Conservation (phyloP, 768 basidiomycete genomes). For the Calvatia gigantea region DNA sequence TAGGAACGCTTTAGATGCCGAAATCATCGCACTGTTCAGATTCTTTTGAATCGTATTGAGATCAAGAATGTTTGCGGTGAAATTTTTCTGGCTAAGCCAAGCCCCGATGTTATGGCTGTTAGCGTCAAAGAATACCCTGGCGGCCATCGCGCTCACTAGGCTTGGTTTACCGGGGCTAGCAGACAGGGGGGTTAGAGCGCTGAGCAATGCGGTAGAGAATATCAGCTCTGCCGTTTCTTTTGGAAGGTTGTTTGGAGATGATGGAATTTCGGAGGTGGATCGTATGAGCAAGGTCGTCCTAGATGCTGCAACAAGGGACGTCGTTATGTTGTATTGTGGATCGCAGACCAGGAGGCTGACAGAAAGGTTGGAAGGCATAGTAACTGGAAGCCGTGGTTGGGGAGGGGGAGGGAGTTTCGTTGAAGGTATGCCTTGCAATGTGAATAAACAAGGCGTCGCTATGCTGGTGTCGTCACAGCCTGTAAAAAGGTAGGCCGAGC, state of each 20-base stretch:
- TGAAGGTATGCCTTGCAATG: neutral
- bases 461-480: neutral
- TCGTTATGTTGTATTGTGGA: neutral
- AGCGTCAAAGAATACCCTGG: neutral
- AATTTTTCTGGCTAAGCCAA: neutral
- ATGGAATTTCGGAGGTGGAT: neutral
- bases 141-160: neutral
- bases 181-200: conserved; percentile 1
- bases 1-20: conserved; percentile 3
- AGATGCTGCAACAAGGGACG: neutral
- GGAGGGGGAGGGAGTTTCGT: neutral
- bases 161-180: neutral
- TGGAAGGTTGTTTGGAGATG: neutral
- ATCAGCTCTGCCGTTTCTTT: neutral
- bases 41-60: neutral
- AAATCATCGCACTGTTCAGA: neutral
- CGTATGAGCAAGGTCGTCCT: neutral
- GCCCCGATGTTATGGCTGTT: neutral
- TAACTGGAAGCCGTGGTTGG: neutral
- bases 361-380: neutral
- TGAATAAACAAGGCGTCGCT: neutral
- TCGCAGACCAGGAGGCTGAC: neutral
- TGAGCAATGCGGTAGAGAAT: neutral
- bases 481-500: conserved; percentile 4
- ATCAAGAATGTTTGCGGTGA: neutral